phyloP scores from a whole-genome alignment of 2,329 filamentous ascomycete species.

The Diaporthe velutina region DNA sequence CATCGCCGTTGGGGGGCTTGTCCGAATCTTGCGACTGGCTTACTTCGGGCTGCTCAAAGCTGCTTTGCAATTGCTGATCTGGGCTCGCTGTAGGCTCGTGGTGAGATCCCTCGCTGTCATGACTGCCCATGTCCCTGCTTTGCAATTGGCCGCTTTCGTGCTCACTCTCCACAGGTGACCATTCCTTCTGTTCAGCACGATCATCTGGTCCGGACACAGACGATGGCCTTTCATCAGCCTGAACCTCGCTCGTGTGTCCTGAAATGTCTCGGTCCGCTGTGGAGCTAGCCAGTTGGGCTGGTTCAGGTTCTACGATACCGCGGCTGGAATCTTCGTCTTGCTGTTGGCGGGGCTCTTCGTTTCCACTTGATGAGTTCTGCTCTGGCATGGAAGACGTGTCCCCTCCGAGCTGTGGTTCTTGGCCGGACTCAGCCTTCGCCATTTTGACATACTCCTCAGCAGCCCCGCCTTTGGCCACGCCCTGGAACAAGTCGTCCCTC shows the following conservation, averaged over 20 bases:
- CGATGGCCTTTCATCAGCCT: background rate
- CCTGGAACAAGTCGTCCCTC: background rate
- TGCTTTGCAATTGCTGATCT: background rate
- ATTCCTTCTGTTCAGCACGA: background rate
- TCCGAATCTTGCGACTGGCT: background rate
- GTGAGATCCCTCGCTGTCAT: background rate
- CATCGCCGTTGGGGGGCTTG: background rate
- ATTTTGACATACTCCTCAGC: slow-evolving; percentile 34
- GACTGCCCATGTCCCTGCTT: background rate
- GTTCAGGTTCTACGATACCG: background rate
- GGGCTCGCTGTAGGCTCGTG: background rate
- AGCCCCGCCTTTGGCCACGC: slow-evolving; percentile 27
- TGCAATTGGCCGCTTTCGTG: background rate
- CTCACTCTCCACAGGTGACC: background rate
- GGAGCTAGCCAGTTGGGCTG: background rate
- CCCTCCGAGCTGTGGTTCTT: background rate
- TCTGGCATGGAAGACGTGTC: background rate
- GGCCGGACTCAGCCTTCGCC: background rate
- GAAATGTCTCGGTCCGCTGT: background rate
- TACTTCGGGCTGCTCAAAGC: background rate
- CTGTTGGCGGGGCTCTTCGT: background rate
- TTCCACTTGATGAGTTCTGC: background rate
- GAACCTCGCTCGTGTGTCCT: background rate
- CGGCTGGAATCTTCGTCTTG: background rate
- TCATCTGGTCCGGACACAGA: background rate